These are phyloP conservation scores for Fusarium sp. DNA, from an alignment of 2,329 filamentous ascomycete species.

Conservation along the genomic window DNA sequence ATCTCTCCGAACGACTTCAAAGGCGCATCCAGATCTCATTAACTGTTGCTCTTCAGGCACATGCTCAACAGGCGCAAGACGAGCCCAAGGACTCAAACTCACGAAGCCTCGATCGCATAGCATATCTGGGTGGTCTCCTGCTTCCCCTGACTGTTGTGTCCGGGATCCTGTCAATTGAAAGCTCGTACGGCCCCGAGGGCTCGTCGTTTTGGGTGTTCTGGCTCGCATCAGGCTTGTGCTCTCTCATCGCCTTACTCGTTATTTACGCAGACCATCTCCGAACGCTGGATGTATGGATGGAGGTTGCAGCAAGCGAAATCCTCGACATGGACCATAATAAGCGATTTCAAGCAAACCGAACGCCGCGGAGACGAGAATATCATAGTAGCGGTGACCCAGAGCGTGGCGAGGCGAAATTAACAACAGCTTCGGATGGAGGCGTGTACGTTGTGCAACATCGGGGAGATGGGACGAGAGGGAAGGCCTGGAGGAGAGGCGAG, in stretches of 20 bases:
- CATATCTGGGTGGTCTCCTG: constrained; percentile 65
- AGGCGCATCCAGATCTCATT: constrained; percentile 44
- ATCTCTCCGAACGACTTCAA: constrained; percentile 43
- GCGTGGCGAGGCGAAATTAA: constrained; percentile 54
- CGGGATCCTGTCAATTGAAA: constrained; percentile 63
- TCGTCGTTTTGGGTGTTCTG: constrained; percentile 65
- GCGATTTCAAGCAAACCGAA: constrained; percentile 36
- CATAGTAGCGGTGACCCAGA: constrained; percentile 43
- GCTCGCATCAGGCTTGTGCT: constrained; percentile 58
- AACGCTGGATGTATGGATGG: constrained; percentile 63
- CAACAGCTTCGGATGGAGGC: constrained; percentile 47
- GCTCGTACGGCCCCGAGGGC: constrained; percentile 60
- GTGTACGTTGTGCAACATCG: constrained; percentile 52
- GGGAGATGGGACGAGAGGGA: constrained; percentile 49
- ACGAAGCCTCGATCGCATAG: constrained; percentile 62
- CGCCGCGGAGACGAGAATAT: constrained; percentile 48
- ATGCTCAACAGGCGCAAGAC: constrained; percentile 19
- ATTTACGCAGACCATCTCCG: constrained; percentile 66
- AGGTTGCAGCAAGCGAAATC: constrained; percentile 53
- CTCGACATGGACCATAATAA: constrained; percentile 44
- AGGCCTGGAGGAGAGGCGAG: constrained; percentile 59
- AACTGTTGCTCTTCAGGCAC: constrained; percentile 12
- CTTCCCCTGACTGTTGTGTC: constrained; percentile 65
- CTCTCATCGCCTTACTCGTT: constrained; percentile 57
- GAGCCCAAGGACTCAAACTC: constrained; percentile 53